phyloP scores from a whole-genome alignment of 2,329 filamentous ascomycete species.

The Fusarium sacchari region DNA sequence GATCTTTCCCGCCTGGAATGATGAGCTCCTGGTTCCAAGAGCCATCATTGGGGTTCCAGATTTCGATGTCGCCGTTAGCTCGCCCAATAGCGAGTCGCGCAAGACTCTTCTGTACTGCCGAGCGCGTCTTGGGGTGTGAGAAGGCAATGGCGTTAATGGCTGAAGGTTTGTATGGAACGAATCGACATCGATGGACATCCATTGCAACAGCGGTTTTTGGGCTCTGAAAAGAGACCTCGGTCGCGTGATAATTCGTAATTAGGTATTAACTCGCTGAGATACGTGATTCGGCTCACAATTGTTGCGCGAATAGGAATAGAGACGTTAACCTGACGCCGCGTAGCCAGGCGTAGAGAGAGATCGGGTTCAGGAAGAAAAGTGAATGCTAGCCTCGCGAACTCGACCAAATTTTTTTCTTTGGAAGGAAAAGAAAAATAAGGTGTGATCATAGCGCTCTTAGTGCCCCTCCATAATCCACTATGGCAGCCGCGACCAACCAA shows the following conservation, averaged over 20 bases:
- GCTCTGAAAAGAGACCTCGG: slow-evolving; percentile 4
- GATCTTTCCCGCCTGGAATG: slow-evolving; percentile 82
- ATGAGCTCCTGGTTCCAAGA: slow-evolving; percentile 91
- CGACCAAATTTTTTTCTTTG: slow-evolving; percentile 48
- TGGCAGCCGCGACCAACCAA: slow-evolving; percentile 27
- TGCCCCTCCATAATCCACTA: slow-evolving; percentile 47
- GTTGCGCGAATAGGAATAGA: slow-evolving; percentile 7
- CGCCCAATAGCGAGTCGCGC: slow-evolving; percentile 87
- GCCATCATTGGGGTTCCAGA: slow-evolving; percentile 90
- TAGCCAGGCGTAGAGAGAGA: slow-evolving; percentile 41
- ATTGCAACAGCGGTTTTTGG: slow-evolving; percentile 58
- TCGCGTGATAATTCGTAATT: slow-evolving; percentile 7
- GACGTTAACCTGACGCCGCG: slow-evolving; percentile 38
- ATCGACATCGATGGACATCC: slow-evolving; percentile 97
- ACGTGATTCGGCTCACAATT: not conserved
- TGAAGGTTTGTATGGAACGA: slow-evolving; percentile 90
- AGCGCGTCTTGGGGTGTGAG: slow-evolving; percentile 73
- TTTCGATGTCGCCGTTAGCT: slow-evolving; percentile 95
- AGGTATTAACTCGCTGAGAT: not conserved
- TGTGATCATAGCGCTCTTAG: slow-evolving; percentile 47
- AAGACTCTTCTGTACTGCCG: slow-evolving; percentile 62
- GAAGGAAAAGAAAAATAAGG: slow-evolving; percentile 40
- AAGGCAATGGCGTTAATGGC: slow-evolving; percentile 96
- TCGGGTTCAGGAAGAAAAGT: slow-evolving; percentile 45
- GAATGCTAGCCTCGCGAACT: slow-evolving; percentile 44